Evolutionary conservation across 2,329 filamentous ascomycete genomes (phyloP).

Genomic region (Dichotomopilus funicola): DNA sequence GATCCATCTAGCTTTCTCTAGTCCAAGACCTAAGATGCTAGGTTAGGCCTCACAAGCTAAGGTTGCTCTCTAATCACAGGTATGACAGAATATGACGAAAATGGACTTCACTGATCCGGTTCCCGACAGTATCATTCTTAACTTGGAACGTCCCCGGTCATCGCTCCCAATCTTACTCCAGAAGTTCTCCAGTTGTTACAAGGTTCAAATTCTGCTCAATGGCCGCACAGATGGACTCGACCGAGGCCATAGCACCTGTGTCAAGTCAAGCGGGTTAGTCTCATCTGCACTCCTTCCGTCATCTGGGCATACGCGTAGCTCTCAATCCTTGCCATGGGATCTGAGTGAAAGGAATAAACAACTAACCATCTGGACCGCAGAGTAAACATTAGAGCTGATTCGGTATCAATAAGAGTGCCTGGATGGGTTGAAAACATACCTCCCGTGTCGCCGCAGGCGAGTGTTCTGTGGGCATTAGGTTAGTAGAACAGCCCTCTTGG

Average conservation of each 20-base stretch:
- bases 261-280: conserved; percentile 1
- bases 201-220: conserved; percentile 50
- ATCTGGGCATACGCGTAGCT: not conserved
- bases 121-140: too few relatives aligned
- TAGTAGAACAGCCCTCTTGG: not conserved
- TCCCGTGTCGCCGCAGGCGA: conserved; percentile 70
- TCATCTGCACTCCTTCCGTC: not conserved
- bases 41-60: too few relatives aligned
- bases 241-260: conserved; percentile 23
- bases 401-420: not conserved
- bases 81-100: too few relatives aligned
- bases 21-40: too few relatives aligned
- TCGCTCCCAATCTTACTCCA: not conserved
- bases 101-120: too few relatives aligned
- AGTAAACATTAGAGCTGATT: too few relatives aligned
- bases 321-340: too few relatives aligned
- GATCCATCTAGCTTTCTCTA: too few relatives aligned
- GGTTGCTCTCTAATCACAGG: too few relatives aligned
- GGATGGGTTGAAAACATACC: conserved; percentile 11
- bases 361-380: conserved; percentile 14
- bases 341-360: not conserved
- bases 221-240: conserved; percentile 28
- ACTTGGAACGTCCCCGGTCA: too few relatives aligned
- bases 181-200: not conserved
- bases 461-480: conserved; percentile 44